phyloP scores from a whole-genome alignment of 306 rosid genomes.

The Myrica gale region DNA sequence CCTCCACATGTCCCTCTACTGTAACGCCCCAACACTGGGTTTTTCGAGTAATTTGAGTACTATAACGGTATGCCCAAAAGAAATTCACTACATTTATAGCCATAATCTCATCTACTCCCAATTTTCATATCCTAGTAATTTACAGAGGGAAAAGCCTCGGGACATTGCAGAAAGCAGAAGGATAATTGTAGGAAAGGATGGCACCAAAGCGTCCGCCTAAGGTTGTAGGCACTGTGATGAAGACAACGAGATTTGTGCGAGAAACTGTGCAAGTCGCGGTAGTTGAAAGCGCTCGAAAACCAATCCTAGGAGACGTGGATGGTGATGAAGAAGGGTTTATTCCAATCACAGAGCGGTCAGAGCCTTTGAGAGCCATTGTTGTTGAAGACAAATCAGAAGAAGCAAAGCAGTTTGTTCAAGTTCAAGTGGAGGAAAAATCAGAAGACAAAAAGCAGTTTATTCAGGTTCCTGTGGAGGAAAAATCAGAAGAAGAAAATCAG shows the following conservation, averaged over 20 bases:
- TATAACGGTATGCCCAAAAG: too few relatives aligned
- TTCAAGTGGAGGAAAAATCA: background rate
- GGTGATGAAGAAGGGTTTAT: slow-evolving; percentile 6
- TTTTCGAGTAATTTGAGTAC: background rate
- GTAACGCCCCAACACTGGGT: background rate
- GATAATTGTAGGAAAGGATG: slow-evolving; percentile 19
- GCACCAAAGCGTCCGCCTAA: slow-evolving; percentile 45
- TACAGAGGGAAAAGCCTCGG: slow-evolving; percentile 6
- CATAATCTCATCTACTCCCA: background rate
- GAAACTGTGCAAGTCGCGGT: slow-evolving; percentile 38
- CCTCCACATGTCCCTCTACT: slow-evolving; percentile 33
- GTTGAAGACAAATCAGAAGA: slow-evolving; percentile 25
- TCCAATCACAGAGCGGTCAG: slow-evolving; percentile 12
- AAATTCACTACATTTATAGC: background rate
- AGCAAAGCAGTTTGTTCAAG: background rate
- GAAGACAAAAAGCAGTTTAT: background rate
- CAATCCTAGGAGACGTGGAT: slow-evolving; percentile 16
- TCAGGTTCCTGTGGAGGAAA: background rate
- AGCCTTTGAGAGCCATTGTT: slow-evolving; percentile 29
- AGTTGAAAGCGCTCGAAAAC: slow-evolving; percentile 22
- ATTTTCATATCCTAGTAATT: background rate
- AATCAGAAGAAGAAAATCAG: background rate
- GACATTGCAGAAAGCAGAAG: background rate
- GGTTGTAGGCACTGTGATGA: slow-evolving; percentile 18
- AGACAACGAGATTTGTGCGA: slow-evolving; percentile 35